A percentile compares a stretch with the other conserved stretches of the same genome.
Conservation (phyloP, 2,329 filamentous ascomycete genomes). For the Exserohilum rostratum region DNA sequence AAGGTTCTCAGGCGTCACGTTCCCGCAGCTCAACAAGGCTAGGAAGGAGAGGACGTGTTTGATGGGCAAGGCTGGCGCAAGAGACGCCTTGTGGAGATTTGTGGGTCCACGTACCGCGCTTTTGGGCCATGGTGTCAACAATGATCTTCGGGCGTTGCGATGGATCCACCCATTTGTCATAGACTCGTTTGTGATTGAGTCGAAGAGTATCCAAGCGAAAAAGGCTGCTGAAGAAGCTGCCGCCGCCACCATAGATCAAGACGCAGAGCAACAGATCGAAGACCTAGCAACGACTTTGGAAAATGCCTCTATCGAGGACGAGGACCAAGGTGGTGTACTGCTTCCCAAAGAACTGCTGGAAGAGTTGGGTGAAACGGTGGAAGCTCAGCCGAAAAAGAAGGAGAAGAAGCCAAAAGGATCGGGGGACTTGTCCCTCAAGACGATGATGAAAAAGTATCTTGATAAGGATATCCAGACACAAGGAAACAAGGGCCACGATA, state of each 20-base stretch:
- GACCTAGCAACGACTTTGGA: neutral
- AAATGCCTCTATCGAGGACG: neutral
- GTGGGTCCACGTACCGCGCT: slow-evolving; percentile 57
- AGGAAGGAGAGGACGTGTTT: slow-evolving; percentile 45
- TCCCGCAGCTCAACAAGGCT: slow-evolving; percentile 48
- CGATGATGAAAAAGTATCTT: slow-evolving; percentile 81
- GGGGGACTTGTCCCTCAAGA: slow-evolving; percentile 65
- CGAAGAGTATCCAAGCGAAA: slow-evolving; percentile 6
- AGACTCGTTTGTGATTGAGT: slow-evolving; percentile 51
- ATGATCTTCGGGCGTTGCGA: slow-evolving; percentile 55
- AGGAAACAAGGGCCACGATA: slow-evolving; percentile 73
- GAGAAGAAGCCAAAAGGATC: slow-evolving; percentile 6
- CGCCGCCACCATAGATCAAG: neutral
- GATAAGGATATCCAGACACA: slow-evolving; percentile 84
- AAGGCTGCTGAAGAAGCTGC: slow-evolving; percentile 8
- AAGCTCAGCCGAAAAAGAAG: slow-evolving; percentile 8
- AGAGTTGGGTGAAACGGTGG: neutral
- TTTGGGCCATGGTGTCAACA: slow-evolving; percentile 54
- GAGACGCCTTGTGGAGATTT: slow-evolving; percentile 52
- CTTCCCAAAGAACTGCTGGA: neutral
- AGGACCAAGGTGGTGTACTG: neutral
- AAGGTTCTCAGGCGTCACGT: slow-evolving; percentile 57
- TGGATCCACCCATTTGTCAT: slow-evolving; percentile 56
- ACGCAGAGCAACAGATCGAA: neutral
- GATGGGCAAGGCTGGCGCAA: slow-evolving; percentile 52